These are phyloP conservation scores for Hyaloscypha variabilis DNA, from an alignment of 495 filamentous ascomycete species.

Conservation along the genomic window DNA sequence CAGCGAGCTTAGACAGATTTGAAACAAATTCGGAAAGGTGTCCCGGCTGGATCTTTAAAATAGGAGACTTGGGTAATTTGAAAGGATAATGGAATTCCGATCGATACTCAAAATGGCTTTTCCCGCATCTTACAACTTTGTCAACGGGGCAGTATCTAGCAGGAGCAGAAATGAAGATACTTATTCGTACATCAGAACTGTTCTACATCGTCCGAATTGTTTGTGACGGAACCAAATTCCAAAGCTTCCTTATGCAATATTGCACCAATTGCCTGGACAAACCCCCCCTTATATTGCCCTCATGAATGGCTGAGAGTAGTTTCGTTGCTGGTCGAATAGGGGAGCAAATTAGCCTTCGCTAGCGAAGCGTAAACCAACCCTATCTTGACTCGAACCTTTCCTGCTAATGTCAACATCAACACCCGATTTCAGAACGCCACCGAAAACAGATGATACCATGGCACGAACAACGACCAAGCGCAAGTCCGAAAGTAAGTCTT, in stretches of 20 bases:
- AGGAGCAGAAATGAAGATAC: neutral
- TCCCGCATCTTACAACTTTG: neutral
- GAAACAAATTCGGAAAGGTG: constrained; percentile 18
- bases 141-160: constrained; percentile 1
- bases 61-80: constrained; percentile 17
- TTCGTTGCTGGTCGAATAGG: too few relatives aligned
- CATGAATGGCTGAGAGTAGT: too few relatives aligned
- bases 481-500: constrained; percentile 26
- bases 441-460: constrained; percentile 1
- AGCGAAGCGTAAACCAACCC: too few relatives aligned
- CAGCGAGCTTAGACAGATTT: constrained; percentile 21
- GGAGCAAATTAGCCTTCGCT: neutral
- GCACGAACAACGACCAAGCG: constrained; percentile 17
- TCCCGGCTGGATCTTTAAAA: constrained; percentile 12
- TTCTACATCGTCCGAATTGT: neutral
- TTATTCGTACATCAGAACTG: neutral
- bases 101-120: constrained; percentile 7
- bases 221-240: neutral
- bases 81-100: constrained; percentile 16
- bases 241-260: neutral
- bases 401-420: too few relatives aligned
- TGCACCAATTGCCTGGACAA: neutral
- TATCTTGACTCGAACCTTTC: too few relatives aligned
- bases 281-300: too few relatives aligned
- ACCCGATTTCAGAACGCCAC: neutral